Evolutionary conservation across 2,329 filamentous ascomycete genomes (phyloP).

Genomic region (Diaporthe sp.): DNA sequence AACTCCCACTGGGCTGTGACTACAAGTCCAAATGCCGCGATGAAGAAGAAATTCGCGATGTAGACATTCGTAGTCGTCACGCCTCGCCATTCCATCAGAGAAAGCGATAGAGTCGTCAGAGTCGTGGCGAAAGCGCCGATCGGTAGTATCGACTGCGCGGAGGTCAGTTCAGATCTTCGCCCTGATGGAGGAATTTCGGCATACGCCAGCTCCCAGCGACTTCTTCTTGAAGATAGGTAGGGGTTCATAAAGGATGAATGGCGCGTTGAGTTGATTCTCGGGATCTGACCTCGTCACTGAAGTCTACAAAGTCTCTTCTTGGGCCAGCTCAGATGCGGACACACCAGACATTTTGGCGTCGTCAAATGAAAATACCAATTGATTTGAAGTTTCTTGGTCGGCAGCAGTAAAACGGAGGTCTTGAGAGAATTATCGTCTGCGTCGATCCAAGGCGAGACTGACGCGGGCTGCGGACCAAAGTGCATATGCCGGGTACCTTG

Average conservation of each 20-base stretch:
- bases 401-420: fast-evolving
- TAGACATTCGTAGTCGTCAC: conserved; percentile 64
- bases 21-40: conserved; percentile 62
- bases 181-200: fast-evolving
- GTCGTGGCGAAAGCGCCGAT: conserved; percentile 67
- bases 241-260: conserved; percentile 9
- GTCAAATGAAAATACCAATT: neutral
- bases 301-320: neutral
- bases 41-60: conserved; percentile 67
- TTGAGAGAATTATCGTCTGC: too few species aligned
- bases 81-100: conserved; percentile 67
- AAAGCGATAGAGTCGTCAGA: conserved; percentile 64
- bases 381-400: neutral
- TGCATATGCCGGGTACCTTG: neutral
- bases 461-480: neutral
- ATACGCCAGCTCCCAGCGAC: conserved; percentile 8
- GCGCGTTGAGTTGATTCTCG: conserved; percentile 11
- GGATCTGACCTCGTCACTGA: conserved; percentile 23
- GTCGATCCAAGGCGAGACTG: neutral
- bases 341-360: neutral
- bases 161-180: neutral
- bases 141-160: neutral
- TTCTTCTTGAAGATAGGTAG: conserved; percentile 39
- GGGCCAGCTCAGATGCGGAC: conserved; percentile 14
- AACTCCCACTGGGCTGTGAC: conserved; percentile 69